phyloP scores from a whole-genome alignment of 73 alveolate genomes.

The Paramecium biaurelia region DNA sequence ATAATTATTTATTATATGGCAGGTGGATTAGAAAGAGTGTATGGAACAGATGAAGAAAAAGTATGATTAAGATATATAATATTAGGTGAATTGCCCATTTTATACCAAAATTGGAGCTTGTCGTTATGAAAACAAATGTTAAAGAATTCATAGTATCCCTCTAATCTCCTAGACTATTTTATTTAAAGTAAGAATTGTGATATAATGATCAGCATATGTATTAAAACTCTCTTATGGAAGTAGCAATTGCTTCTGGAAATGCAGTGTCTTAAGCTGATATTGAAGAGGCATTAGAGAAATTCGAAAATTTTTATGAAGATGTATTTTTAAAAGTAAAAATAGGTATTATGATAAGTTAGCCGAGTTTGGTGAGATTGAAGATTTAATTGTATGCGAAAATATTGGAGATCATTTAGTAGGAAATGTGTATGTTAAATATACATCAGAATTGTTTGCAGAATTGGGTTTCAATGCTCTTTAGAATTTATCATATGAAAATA shows the following conservation, averaged over 20 bases:
- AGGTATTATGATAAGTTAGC: slow-evolving; percentile 78
- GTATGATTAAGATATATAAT: neutral
- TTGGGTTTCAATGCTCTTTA: slow-evolving; percentile 90
- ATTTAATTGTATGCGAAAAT: slow-evolving; percentile 98
- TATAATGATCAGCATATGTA: slow-evolving; percentile 79
- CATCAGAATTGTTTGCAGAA: slow-evolving; percentile 96
- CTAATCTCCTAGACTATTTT: slow-evolving; percentile 94
- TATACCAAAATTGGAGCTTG: slow-evolving; percentile 99
- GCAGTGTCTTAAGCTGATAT: slow-evolving; percentile 82
- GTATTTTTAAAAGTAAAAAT: slow-evolving; percentile 70
- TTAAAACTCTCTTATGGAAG: slow-evolving; percentile 90
- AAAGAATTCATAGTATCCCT: slow-evolving; percentile 98
- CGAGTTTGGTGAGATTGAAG: slow-evolving; percentile 99
- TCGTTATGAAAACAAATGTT: slow-evolving; percentile 99
- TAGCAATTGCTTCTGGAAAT: slow-evolving; percentile 85
- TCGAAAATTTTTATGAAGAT: slow-evolving; percentile 98
- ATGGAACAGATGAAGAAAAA: slow-evolving; percentile 99
- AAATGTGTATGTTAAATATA: slow-evolving; percentile 96
- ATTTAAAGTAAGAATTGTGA: slow-evolving; percentile 54
- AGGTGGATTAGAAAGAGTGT: slow-evolving; percentile 90
- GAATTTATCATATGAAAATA: slow-evolving; percentile 96
- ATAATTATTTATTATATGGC: slow-evolving; percentile 82
- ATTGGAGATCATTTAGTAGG: slow-evolving; percentile 99
- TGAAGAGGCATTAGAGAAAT: slow-evolving; percentile 92
- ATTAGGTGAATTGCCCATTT: slow-evolving; percentile 98